Evolutionary conservation across 345 rosid genomes (phyloP).

Genomic region (Aegle marmelos): DNA sequence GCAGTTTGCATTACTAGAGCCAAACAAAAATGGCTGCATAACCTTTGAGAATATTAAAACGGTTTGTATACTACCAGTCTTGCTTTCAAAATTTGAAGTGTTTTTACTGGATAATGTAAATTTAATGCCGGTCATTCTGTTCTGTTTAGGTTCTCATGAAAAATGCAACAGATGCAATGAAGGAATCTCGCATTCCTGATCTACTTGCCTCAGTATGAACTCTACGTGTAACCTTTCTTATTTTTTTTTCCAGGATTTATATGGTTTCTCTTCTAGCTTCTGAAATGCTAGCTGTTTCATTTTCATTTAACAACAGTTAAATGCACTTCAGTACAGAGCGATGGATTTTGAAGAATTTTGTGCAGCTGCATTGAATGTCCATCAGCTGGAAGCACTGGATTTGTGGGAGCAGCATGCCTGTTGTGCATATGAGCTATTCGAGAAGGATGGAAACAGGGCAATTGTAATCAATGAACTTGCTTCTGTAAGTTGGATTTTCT

Average conservation of each 20-base stretch:
- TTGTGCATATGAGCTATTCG: slow-evolving; percentile 82
- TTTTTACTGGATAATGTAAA: slow-evolving; percentile 2
- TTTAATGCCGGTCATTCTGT: slow-evolving; percentile 13
- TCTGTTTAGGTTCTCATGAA: slow-evolving; percentile 63
- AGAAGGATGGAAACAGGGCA: slow-evolving; percentile 85
- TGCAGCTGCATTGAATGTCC: slow-evolving; percentile 87
- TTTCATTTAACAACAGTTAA: slow-evolving; percentile 52
- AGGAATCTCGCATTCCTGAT: slow-evolving; percentile 74
- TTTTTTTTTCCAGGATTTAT: slow-evolving; percentile 7
- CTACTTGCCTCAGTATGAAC: slow-evolving; percentile 60
- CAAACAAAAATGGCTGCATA: slow-evolving; percentile 62
- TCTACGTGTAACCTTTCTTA: slow-evolving; percentile 1
- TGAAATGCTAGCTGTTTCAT: slow-evolving; percentile 9
- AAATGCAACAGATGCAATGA: slow-evolving; percentile 89
- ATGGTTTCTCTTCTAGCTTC: slow-evolving; percentile 10
- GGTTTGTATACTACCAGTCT: slow-evolving; percentile 36
- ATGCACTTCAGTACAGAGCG: slow-evolving; percentile 77
- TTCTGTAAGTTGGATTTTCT: slow-evolving; percentile 49
- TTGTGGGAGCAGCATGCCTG: slow-evolving; percentile 86
- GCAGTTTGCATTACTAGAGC: slow-evolving; percentile 76
- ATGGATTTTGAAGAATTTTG: slow-evolving; percentile 97
- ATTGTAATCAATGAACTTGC: slow-evolving; percentile 92
- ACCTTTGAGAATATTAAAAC: slow-evolving; percentile 62
- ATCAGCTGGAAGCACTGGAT: slow-evolving; percentile 89
- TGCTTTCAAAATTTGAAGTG: not conserved